Evolutionary conservation across 805 yeast genomes (phyloP).

Genomic region (Candida tammaniensis): DNA sequence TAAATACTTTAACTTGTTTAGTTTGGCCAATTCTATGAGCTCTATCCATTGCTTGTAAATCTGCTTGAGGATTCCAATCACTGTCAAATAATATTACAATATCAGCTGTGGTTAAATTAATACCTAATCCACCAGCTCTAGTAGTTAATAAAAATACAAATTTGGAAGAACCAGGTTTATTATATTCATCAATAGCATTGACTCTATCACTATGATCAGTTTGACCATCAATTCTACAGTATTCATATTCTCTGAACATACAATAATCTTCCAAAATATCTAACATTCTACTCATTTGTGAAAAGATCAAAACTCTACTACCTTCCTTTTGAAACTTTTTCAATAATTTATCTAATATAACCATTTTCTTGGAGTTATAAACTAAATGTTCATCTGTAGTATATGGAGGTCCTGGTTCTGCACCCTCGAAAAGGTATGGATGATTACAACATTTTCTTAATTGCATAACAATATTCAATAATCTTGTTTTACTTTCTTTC

Average conservation of each 20-base stretch:
- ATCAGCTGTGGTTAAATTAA: constrained; percentile 78
- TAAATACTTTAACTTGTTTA: constrained; percentile 75
- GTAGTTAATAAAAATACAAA: constrained; percentile 77
- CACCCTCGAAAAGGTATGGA: constrained; percentile 82
- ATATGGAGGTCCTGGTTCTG: constrained; percentile 86
- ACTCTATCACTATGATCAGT: constrained; percentile 79
- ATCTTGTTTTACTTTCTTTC: constrained; percentile 71
- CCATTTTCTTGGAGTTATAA: constrained; percentile 67
- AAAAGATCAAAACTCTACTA: constrained; percentile 72
- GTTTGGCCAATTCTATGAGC: constrained; percentile 88
- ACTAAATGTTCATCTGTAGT: constrained; percentile 84
- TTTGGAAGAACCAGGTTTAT: constrained; percentile 68
- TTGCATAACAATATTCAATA: constrained; percentile 81
- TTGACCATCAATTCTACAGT: constrained; percentile 81
- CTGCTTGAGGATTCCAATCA: constrained; percentile 90
- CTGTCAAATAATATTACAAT: constrained; percentile 73
- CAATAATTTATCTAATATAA: constrained; percentile 65
- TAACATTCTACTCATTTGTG: constrained; percentile 80
- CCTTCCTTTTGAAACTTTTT: constrained; percentile 65
- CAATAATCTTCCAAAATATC: constrained; percentile 82
- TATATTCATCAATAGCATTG: constrained; percentile 73
- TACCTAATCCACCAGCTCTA: constrained; percentile 89
- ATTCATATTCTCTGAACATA: constrained; percentile 61
- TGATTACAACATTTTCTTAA: constrained; percentile 82
- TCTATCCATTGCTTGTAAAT: constrained; percentile 86